Percentiles rank a stretch among this genome's conserved stretches.
phyloP scores from a whole-genome alignment of 2,329 filamentous ascomycete species.

The Ilyonectria robusta region DNA sequence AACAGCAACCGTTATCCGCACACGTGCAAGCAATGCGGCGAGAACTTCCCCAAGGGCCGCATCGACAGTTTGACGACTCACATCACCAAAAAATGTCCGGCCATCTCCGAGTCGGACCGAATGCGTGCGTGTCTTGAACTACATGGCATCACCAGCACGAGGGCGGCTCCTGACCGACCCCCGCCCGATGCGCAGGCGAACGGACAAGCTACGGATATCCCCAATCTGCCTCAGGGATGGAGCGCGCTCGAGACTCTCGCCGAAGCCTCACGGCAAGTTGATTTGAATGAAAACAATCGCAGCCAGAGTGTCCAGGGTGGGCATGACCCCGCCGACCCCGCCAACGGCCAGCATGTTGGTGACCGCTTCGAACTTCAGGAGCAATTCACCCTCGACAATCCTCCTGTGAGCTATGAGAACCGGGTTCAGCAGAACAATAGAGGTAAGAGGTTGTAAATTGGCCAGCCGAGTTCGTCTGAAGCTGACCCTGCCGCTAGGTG shows the following conservation, averaged over 20 bases:
- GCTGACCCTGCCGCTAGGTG: conserved; percentile 35
- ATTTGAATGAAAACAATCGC: conserved; percentile 73
- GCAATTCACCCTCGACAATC: conserved; percentile 71
- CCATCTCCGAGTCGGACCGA: conserved; percentile 80
- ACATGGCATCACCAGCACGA: conserved; percentile 75
- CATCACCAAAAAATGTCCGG: conserved; percentile 88
- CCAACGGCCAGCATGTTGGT: conserved; percentile 42
- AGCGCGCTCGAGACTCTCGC: conserved; percentile 89
- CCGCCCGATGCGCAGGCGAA: conserved; percentile 47
- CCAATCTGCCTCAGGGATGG: conserved; percentile 71
- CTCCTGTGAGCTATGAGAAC: conserved; percentile 64
- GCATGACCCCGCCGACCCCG: conserved; percentile 48
- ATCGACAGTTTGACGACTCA: conserved; percentile 87
- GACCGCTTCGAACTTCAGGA: conserved; percentile 70
- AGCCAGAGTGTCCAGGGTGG: conserved; percentile 57
- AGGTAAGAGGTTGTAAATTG: conserved; percentile 37
- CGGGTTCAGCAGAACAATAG: conserved; percentile 45
- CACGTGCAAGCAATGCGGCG: conserved; percentile 89
- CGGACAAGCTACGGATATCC: conserved; percentile 48
- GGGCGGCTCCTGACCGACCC: conserved; percentile 51
- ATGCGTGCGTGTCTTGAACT: conserved; percentile 82
- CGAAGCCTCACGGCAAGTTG: conserved; percentile 87
- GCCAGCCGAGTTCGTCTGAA: background rate
- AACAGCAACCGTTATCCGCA: conserved; percentile 93
- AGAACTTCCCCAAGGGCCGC: conserved; percentile 91